A percentile compares a stretch with the other conserved stretches of the same genome.
Evolutionary conservation across 139 green algal species (phyloP).

Genomic region (Trebouxia sp.): DNA sequence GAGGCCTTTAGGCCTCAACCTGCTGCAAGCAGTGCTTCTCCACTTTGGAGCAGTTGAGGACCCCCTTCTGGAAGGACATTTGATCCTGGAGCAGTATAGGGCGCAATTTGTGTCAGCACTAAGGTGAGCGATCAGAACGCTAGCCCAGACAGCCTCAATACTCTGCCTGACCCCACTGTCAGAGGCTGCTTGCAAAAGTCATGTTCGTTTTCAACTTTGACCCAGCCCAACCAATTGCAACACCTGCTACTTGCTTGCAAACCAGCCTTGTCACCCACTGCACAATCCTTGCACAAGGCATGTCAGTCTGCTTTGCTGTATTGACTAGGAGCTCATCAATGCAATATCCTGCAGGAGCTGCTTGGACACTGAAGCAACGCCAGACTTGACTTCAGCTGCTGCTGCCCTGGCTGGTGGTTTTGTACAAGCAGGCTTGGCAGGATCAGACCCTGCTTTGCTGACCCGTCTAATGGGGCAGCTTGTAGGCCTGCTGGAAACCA

Average conservation of each 20-base stretch:
- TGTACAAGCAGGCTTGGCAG: constrained; percentile 60
- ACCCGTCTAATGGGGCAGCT: constrained; percentile 66
- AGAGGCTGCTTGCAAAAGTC: no score
- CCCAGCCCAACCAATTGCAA: no score
- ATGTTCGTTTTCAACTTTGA: no score
- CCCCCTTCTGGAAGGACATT: constrained; percentile 50
- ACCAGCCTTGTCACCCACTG: no score
- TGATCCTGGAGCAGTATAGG: constrained; percentile 81
- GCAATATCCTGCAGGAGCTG: background rate
- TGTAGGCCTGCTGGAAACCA: background rate
- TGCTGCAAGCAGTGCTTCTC: constrained; percentile 53
- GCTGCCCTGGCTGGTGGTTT: constrained; percentile 67
- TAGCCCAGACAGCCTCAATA: no score
- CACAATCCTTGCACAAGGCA: background rate
- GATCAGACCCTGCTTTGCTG: constrained; percentile 61
- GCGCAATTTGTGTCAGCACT: constrained; percentile 79
- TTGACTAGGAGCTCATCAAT: constrained; percentile 1
- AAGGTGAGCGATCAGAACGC: constrained; percentile 30
- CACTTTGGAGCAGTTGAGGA: constrained; percentile 64
- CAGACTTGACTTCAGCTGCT: constrained; percentile 41
- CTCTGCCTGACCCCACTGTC: no score
- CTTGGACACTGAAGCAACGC: background rate
- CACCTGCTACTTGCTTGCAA: no score
- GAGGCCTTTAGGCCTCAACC: constrained; percentile 56
- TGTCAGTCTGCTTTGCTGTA: background rate